Base-by-base conservation (phyloP, 2,329 filamentous ascomycete species). In the Apiospora koreana region DNA sequence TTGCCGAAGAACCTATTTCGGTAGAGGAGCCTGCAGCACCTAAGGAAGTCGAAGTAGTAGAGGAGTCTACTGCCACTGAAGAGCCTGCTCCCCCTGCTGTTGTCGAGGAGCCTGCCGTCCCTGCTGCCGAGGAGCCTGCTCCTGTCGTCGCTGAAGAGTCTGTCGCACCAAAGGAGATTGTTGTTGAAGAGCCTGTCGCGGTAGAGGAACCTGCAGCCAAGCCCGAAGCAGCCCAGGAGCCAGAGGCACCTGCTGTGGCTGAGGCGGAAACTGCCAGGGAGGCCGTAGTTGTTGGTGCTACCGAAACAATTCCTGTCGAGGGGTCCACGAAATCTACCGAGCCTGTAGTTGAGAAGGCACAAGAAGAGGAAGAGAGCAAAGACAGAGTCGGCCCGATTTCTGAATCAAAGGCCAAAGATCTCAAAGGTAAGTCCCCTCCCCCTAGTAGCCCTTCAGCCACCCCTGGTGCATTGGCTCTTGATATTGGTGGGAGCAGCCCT, bases 391-490 rank as follows among this genome's bases (percentile, higher is more conserved):
- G 79, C 38, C 80, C 81, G 35, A 83, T 83, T 71, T 76, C 79
- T 65, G 74, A 75, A 64, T 79, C 81, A 67, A 80, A 80, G 71
- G 81, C 78, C 73, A 75, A 71, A 69, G 73, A 74, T 65, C 80
- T 79, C 74, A 84, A 83, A 85, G 83, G 83, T 85, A 81, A 85
- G 83, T 79, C 80, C 78, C 74, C 77, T 76, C 78, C 73, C 68
- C 68, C 72, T 58, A 71, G 45, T 74, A 71, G 43, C 69, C 68
- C 79, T 75, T 65, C 66, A 72, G 76, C 82, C 82, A 78, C 79
- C 79, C 78, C 77, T 80, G 77, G 77, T 77, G 79, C 80, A 79
- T 69, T 72, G 67, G 71, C 68, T 66, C 71, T 71, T 75, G 73
- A 73, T 74, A 68, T 73, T 74, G 66, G 43, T 10, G 73, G 72